These are phyloP conservation scores for Chaetothyriales sp. DNA, from an alignment of 2,329 filamentous ascomycete genomes.

Conservation along the genomic window DNA sequence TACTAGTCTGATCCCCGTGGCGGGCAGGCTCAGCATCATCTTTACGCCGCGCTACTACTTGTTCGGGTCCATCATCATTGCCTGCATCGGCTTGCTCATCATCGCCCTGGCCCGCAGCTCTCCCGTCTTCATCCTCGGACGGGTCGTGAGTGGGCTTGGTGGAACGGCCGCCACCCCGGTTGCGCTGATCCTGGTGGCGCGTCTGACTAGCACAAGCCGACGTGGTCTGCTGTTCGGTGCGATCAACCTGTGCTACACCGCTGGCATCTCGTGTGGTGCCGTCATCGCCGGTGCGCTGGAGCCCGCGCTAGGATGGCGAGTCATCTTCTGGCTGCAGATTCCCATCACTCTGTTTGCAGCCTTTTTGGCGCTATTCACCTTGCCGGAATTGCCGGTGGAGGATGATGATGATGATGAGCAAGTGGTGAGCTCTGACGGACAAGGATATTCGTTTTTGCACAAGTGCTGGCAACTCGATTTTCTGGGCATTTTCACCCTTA, in stretches of 20 bases:
- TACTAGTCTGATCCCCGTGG: conserved; percentile 49
- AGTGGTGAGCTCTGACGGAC: conserved; percentile 23
- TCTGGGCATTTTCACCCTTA: conserved; percentile 51
- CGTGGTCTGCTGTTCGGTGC: conserved; percentile 61
- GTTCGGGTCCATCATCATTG: conserved; percentile 42
- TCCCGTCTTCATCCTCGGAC: conserved; percentile 49
- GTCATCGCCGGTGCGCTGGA: conserved; percentile 53
- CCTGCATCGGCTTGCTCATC: conserved; percentile 49
- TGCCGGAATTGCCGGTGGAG: conserved; percentile 36
- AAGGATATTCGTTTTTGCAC: conserved; percentile 25
- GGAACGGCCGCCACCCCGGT: conserved; percentile 59
- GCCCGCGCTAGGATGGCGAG: conserved; percentile 53
- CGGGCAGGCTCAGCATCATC: conserved; percentile 56
- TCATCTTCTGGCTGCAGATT: conserved; percentile 58
- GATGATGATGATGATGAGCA: conserved; percentile 19
- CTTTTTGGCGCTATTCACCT: conserved; percentile 46
- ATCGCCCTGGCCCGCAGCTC: conserved; percentile 47
- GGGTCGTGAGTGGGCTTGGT: conserved; percentile 53
- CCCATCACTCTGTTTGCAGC: conserved; percentile 49
- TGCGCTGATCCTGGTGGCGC: conserved; percentile 60
- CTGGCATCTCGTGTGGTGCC: conserved; percentile 55
- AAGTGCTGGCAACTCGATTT: conserved; percentile 60
- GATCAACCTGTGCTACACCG: conserved; percentile 57
- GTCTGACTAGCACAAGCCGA: conserved; percentile 50
- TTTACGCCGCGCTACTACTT: conserved; percentile 52